Conservation (phyloP, 208 protist genomes). For the Leishmania amazonensis region DNA sequence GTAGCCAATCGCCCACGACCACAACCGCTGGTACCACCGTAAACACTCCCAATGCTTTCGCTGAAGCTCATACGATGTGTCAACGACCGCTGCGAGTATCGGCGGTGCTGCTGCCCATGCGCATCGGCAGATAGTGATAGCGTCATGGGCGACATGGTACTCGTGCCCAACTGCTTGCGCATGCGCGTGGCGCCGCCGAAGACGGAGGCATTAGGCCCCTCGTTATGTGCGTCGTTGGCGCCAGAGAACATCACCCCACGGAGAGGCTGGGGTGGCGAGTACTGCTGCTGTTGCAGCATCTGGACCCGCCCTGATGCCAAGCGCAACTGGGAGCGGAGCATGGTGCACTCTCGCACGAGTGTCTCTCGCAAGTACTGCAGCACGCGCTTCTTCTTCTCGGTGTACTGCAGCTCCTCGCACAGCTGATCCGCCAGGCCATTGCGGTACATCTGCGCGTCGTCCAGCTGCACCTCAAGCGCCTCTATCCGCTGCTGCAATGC, state of each 20-base stretch:
- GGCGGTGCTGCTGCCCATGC: background rate
- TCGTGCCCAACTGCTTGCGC: background rate
- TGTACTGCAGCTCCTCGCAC: constrained; percentile 60
- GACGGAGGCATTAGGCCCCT: background rate
- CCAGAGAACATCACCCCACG: background rate
- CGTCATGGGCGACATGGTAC: background rate
- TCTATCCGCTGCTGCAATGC: constrained; percentile 33
- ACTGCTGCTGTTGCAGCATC: constrained; percentile 31
- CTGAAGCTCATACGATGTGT: constrained; percentile 1
- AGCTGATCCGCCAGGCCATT: constrained; percentile 46
- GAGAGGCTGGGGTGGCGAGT: background rate
- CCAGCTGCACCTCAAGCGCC: constrained; percentile 57
- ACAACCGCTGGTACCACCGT: constrained; percentile 4
- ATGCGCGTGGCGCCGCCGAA: background rate
- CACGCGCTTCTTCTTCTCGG: constrained; percentile 51
- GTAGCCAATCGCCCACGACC: background rate
- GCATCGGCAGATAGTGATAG: background rate
- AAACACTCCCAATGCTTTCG: constrained; percentile 10
- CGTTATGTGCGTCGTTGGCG: background rate
- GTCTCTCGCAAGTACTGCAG: constrained; percentile 86
- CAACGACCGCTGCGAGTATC: background rate
- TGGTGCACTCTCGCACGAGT: constrained; percentile 78
- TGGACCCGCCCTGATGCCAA: constrained; percentile 49
- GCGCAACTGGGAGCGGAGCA: constrained; percentile 79
- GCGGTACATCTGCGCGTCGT: constrained; percentile 47